Evolutionary conservation across 1,284 basidiomycete genomes (phyloP).

Genomic region (Boletus mariae): DNA sequence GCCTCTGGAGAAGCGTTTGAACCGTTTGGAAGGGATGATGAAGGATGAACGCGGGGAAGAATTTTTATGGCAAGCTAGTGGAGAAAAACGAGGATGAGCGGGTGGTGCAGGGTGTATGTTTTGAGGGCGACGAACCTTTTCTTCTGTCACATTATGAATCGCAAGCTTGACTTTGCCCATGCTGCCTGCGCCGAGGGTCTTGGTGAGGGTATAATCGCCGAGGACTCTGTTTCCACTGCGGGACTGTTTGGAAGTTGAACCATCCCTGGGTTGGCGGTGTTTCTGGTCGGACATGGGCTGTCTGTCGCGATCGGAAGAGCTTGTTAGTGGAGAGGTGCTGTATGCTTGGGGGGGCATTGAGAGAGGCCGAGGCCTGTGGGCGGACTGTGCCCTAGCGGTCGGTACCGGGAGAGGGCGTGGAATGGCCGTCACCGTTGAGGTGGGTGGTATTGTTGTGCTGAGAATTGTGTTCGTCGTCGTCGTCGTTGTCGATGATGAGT

Average conservation of each 20-base stretch:
- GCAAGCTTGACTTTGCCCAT: conserved; percentile 99
- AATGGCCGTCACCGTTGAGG: conserved; percentile 16
- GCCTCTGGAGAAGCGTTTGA: conserved; percentile 50
- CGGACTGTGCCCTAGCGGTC: conserved; percentile 18
- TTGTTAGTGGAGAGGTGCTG: conserved; percentile 31
- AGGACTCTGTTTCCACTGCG: conserved; percentile 61
- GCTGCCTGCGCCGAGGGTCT: conserved; percentile 95
- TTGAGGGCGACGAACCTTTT: conserved; percentile 68
- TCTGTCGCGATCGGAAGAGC: conserved; percentile 34
- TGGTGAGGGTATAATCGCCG: conserved; percentile 94
- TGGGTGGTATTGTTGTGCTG: conserved; percentile 2
- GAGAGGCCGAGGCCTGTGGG: conserved; percentile 53
- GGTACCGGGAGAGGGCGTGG: conserved; percentile 30
- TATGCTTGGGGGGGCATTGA: conserved; percentile 66
- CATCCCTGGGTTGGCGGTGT: conserved; percentile 33
- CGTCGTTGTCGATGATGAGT: conserved; percentile 12
- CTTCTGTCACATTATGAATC: conserved; percentile 83
- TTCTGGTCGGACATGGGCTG: conserved; percentile 33
- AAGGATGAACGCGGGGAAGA: conserved; percentile 76
- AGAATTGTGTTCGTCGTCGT: conserved; percentile 5
- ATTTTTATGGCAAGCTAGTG: conserved; percentile 95
- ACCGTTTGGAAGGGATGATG: conserved; percentile 45
- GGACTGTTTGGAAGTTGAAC: conserved; percentile 30
- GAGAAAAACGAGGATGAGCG: conserved; percentile 11
- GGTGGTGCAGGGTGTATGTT: neutral